Conservation (phyloP, 768 basidiomycete species). For the Boletus rubroflammeus region DNA sequence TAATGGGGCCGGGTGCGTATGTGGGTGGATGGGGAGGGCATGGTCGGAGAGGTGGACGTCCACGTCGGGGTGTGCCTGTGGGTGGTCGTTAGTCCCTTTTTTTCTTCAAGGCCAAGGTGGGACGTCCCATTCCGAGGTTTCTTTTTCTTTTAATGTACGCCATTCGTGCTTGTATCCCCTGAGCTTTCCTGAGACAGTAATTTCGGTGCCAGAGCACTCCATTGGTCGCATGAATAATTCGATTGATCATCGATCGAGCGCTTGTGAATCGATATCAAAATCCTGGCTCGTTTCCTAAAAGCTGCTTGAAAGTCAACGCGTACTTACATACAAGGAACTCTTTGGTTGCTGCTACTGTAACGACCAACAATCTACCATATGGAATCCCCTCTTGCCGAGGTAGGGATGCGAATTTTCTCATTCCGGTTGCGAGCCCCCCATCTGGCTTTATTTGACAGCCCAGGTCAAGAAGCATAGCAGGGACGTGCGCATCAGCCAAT, state of each 20-base stretch:
- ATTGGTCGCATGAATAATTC: background rate
- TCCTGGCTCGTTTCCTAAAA: background rate
- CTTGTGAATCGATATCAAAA: background rate
- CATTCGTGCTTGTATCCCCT: conserved; percentile 12
- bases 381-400: too few species aligned
- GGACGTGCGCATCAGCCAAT: too few species aligned
- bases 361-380: too few species aligned
- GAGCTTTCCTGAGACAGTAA: background rate
- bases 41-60: conserved; percentile 47
- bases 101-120: background rate
- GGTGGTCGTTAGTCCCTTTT: conserved; percentile 20
- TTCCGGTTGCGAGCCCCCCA: too few species aligned
- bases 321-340: too few species aligned
- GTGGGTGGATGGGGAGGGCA: conserved; percentile 77
- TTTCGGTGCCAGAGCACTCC: background rate
- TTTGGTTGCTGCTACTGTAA: too few species aligned
- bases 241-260: background rate
- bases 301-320: too few species aligned
- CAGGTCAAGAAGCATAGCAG: too few species aligned
- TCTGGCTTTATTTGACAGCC: too few species aligned
- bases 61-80: conserved; percentile 31
- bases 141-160: conserved; percentile 6
- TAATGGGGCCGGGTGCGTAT: conserved; percentile 76
- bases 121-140: background rate
- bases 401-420: too few species aligned